These are phyloP conservation scores for Amanita jacksonii DNA, from an alignment of 768 basidiomycete genomes.

Conservation along the genomic window DNA sequence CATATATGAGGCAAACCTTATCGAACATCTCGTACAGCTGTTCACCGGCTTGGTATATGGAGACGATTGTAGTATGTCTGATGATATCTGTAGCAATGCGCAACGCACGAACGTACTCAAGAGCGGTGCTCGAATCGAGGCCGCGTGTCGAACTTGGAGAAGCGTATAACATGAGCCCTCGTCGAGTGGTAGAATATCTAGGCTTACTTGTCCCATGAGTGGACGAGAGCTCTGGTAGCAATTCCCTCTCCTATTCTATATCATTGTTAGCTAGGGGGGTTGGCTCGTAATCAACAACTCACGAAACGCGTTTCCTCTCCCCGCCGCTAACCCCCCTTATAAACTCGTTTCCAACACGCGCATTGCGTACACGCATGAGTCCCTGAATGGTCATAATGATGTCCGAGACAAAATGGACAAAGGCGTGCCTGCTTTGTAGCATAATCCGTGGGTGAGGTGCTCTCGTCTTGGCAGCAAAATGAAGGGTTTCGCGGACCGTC, in stretches of 20 bases:
- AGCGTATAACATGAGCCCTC: background rate
- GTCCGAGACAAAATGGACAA: slow-evolving; percentile 39
- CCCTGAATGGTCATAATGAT: slow-evolving; percentile 65
- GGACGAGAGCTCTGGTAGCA: slow-evolving; percentile 49
- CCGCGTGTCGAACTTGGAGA: slow-evolving; percentile 49
- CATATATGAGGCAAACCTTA: slow-evolving; percentile 71
- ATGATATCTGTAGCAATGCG: slow-evolving; percentile 54
- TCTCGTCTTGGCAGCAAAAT: slow-evolving; percentile 59
- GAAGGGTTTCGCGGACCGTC: slow-evolving; percentile 68
- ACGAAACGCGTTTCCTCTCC: slow-evolving; percentile 74
- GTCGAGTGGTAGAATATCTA: background rate
- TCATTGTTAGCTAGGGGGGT: background rate
- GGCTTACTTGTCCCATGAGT: slow-evolving; percentile 71
- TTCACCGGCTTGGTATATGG: slow-evolving; percentile 81
- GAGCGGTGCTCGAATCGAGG: slow-evolving; percentile 60
- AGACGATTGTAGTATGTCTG: slow-evolving; percentile 53
- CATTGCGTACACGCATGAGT: slow-evolving; percentile 59
- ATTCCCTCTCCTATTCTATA: slow-evolving; percentile 41
- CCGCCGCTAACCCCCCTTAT: slow-evolving; percentile 71
- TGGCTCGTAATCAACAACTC: slow-evolving; percentile 12
- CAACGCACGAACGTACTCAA: slow-evolving; percentile 62
- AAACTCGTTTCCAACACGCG: slow-evolving; percentile 68
- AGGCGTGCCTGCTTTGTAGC: slow-evolving; percentile 30
- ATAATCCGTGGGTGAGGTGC: slow-evolving; percentile 48
- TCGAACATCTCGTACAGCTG: slow-evolving; percentile 52